Evolutionary conservation across 805 yeast genomes (phyloP), one percentile per base, ranked within the genome.

Genomic region (Maudiozyma turicensis): DNA sequence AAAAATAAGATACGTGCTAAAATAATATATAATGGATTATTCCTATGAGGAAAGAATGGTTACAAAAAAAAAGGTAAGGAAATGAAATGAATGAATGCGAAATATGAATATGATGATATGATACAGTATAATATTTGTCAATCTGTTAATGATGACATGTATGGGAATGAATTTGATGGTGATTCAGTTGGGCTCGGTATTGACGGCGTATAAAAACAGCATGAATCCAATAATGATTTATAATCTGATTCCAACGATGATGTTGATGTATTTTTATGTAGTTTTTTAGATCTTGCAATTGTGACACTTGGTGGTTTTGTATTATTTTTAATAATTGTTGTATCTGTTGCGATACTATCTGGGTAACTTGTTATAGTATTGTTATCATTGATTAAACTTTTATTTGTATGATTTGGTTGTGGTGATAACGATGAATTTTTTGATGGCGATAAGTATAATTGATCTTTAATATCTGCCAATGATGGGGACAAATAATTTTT

Each of bases 141-240:
- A 14, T 39, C 41, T 39, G 41, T 15, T 6, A 39, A n/a, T 39
- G 41, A 39, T 26, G 41, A 39, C 41, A 39, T 39, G 41, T n/a
- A 39, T 39, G 41, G 10, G 9, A 39, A 26, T 20, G 4, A 9
- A 26, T 39, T 39, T 8, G 30, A 11, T 39, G 41, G 15, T 13
- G 41, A 5, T 40, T 40, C 43, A 29, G 11, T 40, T 6, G 43
- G 15, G 11, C 15, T 15, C 4, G 28, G 5, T 40, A 32, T 26
- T 13, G 58, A 43, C 2, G 59, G 54, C 5, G 50, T 52, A 44
- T 58, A 56, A 46, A 61, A 62, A 48, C 66, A 60, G 44, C 59
- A 61, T 5, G 65, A 56, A 41, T 57, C 55, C 31, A 60, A 43
- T 42, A 62, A 54, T 10, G 59, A 54, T 41, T 62, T 58, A 47